These are phyloP conservation scores for Elsinoe australis DNA, from an alignment of 2,329 filamentous ascomycete genomes.

Conservation along the genomic window DNA sequence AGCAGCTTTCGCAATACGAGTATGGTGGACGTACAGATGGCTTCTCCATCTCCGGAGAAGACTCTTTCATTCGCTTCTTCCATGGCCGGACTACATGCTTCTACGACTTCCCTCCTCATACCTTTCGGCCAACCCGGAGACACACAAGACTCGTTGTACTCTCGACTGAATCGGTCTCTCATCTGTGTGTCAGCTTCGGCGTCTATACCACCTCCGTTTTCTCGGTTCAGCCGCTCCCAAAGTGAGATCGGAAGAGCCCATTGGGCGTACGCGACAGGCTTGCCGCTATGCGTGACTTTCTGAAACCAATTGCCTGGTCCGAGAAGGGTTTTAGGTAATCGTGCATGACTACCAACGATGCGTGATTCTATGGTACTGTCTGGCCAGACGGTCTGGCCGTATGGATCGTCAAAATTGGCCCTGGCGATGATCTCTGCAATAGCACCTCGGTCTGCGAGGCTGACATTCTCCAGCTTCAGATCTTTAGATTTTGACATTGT, in stretches of 20 bases:
- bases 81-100: background rate
- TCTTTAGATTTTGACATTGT: background rate
- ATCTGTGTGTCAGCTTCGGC: background rate
- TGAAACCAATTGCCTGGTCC: constrained; percentile 1
- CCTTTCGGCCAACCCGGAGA: constrained; percentile 9
- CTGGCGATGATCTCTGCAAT: constrained; percentile 5
- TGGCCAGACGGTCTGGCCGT: constrained; percentile 5
- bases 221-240: background rate
- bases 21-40: background rate
- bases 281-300: background rate
- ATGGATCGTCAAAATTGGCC: constrained; percentile 5
- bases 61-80: background rate
- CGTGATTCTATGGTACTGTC: constrained; percentile 1
- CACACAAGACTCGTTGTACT: background rate
- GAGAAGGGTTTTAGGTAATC: background rate
- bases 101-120: background rate
- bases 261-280: constrained; percentile 6
- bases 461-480: constrained; percentile 8
- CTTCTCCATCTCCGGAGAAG: background rate
- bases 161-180: background rate
- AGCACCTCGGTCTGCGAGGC: background rate
- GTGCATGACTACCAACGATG: background rate
- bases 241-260: background rate
- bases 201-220: background rate
- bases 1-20: too few species aligned